phyloP scores from a whole-genome alignment of 2,329 filamentous ascomycete species.

The Rosellinia necatrix region DNA sequence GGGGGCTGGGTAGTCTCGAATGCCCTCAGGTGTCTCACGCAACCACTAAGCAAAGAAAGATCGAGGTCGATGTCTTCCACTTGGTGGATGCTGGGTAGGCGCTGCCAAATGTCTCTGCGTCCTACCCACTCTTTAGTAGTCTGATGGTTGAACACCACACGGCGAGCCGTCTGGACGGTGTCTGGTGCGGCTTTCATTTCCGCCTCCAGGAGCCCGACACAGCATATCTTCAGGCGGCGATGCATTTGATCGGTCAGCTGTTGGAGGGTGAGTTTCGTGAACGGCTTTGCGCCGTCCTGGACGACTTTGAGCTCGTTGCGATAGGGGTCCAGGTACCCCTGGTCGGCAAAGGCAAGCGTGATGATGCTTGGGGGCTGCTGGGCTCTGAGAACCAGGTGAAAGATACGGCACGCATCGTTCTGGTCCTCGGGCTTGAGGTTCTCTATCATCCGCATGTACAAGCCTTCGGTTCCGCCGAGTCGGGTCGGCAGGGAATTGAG shows the following conservation, averaged over 20 bases:
- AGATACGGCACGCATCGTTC: conserved; percentile 38
- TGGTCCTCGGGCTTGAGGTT: conserved; percentile 36
- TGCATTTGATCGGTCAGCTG: conserved; percentile 36
- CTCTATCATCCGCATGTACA: conserved; percentile 43
- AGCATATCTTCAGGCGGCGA: conserved; percentile 33
- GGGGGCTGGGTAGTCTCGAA: conserved; percentile 36
- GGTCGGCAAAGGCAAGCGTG: conserved; percentile 39
- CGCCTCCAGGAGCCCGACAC: conserved; percentile 37
- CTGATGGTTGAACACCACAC: conserved; percentile 41
- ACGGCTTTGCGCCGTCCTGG: conserved; percentile 31
- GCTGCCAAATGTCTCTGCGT: conserved; percentile 39
- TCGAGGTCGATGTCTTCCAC: conserved; percentile 35
- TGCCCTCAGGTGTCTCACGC: conserved; percentile 38
- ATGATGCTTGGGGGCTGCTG: conserved; percentile 41
- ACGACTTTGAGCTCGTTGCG: conserved; percentile 32
- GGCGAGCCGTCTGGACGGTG: conserved; percentile 31
- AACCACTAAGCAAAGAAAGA: conserved; percentile 38
- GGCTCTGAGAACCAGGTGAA: conserved; percentile 38
- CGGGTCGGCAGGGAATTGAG: conserved; percentile 39
- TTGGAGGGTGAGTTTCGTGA: conserved; percentile 29
- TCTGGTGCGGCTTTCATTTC: conserved; percentile 33
- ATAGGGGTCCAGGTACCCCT: conserved; percentile 34
- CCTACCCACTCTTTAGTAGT: conserved; percentile 42
- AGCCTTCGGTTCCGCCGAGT: conserved; percentile 39
- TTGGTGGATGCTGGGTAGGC: conserved; percentile 31